phyloP scores from a whole-genome alignment of 164 flowering plant genomes.

The Pachysandra terminalis region DNA sequence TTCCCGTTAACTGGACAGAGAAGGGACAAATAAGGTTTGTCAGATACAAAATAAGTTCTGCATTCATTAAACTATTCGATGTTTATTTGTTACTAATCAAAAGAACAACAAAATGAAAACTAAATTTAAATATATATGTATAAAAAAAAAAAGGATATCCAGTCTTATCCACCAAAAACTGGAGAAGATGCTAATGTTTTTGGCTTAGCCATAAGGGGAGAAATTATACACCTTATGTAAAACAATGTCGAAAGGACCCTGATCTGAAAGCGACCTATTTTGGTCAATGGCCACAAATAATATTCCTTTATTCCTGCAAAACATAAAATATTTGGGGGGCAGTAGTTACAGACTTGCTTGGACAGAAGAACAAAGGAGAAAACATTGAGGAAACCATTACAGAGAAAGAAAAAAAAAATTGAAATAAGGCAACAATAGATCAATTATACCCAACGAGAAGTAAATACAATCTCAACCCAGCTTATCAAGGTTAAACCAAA shows the following conservation, averaged over 20 bases:
- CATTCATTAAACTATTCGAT: background rate
- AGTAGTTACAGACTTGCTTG: background rate
- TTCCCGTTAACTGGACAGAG: slow-evolving; percentile 39
- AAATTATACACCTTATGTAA: slow-evolving; percentile 53
- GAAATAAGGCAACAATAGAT: too few species aligned
- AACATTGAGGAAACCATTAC: too few species aligned
- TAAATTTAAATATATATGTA: too few species aligned
- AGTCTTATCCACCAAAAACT: background rate
- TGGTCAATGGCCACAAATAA: slow-evolving; percentile 60
- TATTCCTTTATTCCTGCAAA: slow-evolving; percentile 58
- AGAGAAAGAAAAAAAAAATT: too few species aligned
- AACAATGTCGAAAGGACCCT: slow-evolving; percentile 70
- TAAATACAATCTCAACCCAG: too few species aligned
- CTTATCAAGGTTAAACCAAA: too few species aligned
- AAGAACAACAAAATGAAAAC: background rate
- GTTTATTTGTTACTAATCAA: background rate
- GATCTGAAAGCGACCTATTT: slow-evolving; percentile 52
- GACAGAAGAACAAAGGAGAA: background rate
- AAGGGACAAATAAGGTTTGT: background rate
- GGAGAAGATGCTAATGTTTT: background rate
- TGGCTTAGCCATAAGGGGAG: background rate
- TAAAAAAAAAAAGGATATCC: background rate
- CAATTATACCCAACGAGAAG: too few species aligned
- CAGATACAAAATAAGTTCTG: background rate
- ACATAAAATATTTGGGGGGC: background rate